Conservation (phyloP, 768 basidiomycete species). For the Pleurotus tuber-regium region DNA sequence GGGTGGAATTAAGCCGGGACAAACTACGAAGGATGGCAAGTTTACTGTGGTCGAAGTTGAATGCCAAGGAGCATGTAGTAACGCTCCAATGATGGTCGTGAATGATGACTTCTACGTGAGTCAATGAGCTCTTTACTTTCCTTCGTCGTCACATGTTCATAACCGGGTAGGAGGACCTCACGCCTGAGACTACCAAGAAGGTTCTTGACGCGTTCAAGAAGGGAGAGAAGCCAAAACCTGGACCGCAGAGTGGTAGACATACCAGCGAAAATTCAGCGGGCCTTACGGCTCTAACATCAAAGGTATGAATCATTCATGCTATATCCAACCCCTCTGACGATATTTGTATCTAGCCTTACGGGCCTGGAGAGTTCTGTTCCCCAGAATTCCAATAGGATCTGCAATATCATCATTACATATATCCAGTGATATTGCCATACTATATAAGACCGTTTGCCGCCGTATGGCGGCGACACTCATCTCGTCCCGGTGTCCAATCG, state of each 20-base stretch:
- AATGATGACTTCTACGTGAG: constrained; percentile 96
- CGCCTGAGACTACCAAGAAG: constrained; percentile 71
- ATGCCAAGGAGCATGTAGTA: constrained; percentile 97
- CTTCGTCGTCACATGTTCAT: constrained; percentile 15
- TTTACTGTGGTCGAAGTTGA: constrained; percentile 98
- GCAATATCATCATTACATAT: constrained; percentile 4
- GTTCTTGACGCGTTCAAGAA: constrained; percentile 76
- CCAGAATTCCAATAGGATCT: constrained; percentile 77
- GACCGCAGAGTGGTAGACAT: constrained; percentile 83
- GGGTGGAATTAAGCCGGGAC: constrained; percentile 79
- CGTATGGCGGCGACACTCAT: constrained; percentile 6
- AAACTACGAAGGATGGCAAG: constrained; percentile 94
- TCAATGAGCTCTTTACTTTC: constrained; percentile 11
- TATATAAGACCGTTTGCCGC: constrained; percentile 12
- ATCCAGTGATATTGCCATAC: constrained; percentile 12
- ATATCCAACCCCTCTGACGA: too few species aligned
- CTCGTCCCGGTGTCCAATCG: background rate
- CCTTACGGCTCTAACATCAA: constrained; percentile 72
- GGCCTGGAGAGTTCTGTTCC: constrained; percentile 86
- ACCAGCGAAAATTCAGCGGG: constrained; percentile 95
- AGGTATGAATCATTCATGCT: constrained; percentile 63
- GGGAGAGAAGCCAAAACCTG: constrained; percentile 88
- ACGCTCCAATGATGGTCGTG: constrained; percentile 95
- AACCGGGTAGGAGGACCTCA: constrained; percentile 75
- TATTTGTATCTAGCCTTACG: constrained; percentile 66